Conservation (phyloP, 192 early-diverging fungal genomes). For the Lobosporangium transversale region DNA sequence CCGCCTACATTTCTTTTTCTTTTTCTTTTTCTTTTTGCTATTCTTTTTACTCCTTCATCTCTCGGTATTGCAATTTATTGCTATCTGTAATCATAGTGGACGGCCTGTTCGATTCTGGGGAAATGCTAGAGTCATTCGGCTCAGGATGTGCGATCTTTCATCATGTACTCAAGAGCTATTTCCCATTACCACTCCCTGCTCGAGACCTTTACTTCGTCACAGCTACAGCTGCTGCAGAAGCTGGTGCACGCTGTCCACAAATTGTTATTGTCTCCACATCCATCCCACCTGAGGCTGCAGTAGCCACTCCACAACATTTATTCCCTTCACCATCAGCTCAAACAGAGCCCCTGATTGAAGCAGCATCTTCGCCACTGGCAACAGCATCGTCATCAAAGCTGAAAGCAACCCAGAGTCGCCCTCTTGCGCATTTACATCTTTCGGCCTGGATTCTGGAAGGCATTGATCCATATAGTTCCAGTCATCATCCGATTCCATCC, state of each 20-base stretch:
- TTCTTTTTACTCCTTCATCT: background rate
- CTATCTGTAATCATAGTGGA: conserved; percentile 25
- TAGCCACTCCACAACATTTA: background rate
- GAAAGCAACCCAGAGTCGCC: conserved; percentile 16
- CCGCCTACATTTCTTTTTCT: background rate
- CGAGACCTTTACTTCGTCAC: conserved; percentile 56
- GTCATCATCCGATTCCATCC: conserved; percentile 64
- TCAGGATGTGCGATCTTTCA: conserved; percentile 54
- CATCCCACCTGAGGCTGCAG: conserved; percentile 4
- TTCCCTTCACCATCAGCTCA: background rate
- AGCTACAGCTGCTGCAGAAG: conserved; percentile 39
- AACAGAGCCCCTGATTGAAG: background rate
- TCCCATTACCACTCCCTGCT: conserved; percentile 57
- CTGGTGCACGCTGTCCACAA: conserved; percentile 25
- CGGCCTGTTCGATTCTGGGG: conserved; percentile 46
- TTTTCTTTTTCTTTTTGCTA: background rate
- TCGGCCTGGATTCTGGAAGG: conserved; percentile 65
- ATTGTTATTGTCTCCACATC: conserved; percentile 40
- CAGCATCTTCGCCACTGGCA: background rate
- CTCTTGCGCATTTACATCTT: conserved; percentile 51
- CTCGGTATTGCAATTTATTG: background rate
- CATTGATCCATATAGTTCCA: conserved; percentile 62
- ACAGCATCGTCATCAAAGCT: conserved; percentile 7
- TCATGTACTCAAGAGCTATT: conserved; percentile 56
- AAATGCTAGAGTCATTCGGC: conserved; percentile 48